phyloP scores from a whole-genome alignment of 257 asterid species.

The Rubia yunnanensis region DNA sequence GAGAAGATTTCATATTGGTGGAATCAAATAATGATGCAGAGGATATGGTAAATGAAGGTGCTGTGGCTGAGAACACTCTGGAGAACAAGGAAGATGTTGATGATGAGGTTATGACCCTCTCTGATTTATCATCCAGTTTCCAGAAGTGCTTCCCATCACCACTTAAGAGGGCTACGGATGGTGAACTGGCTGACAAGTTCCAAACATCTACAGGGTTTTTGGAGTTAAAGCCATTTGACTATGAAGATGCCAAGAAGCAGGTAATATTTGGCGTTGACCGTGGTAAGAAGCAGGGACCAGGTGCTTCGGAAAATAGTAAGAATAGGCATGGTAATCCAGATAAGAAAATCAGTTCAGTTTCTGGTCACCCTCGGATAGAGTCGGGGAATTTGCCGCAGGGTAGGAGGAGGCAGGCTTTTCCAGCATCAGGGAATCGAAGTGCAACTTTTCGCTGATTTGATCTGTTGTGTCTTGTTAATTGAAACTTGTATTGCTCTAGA shows the following conservation, averaged over 20 bases:
- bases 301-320: slow-evolving; percentile 16
- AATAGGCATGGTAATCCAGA: slow-evolving; percentile 24
- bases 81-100: slow-evolving; percentile 24
- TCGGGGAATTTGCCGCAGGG: slow-evolving; percentile 47
- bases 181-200: slow-evolving; percentile 26
- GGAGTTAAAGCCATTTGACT: slow-evolving; percentile 57
- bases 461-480: background rate
- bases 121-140: slow-evolving; percentile 73
- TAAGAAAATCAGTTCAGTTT: slow-evolving; percentile 28
- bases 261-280: slow-evolving; percentile 46
- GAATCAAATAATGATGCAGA: slow-evolving; percentile 44
- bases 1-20: slow-evolving; percentile 49
- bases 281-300: slow-evolving; percentile 8
- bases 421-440: slow-evolving; percentile 86
- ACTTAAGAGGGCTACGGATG: slow-evolving; percentile 14
- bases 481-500: background rate
- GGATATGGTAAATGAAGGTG: slow-evolving; percentile 24
- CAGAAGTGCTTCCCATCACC: slow-evolving; percentile 56
- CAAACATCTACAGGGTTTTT: slow-evolving; percentile 20
- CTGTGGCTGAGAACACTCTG: slow-evolving; percentile 15
- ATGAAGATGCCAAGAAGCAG: slow-evolving; percentile 55
- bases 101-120: slow-evolving; percentile 49
- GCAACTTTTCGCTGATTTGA: slow-evolving; percentile 51
- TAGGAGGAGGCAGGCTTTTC: slow-evolving; percentile 85
- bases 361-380: slow-evolving; percentile 19